These are phyloP conservation scores for Apiosordaria backusii DNA, from an alignment of 495 filamentous ascomycete species.

Conservation along the genomic window DNA sequence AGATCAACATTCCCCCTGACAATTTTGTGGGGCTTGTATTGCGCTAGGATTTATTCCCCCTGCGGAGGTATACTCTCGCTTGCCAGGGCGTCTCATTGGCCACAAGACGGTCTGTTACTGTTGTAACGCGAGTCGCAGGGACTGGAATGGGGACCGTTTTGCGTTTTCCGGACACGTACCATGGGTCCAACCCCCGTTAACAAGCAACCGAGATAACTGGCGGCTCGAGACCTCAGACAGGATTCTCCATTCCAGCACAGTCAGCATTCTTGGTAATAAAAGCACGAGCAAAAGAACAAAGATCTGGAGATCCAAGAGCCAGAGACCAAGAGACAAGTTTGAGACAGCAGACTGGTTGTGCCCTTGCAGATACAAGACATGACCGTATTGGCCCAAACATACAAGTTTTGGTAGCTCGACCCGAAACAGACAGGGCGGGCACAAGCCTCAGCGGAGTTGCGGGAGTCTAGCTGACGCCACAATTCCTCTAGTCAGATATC, in stretches of 20 bases:
- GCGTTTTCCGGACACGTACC: constrained; percentile 12
- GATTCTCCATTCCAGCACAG: background rate
- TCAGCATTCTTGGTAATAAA: background rate
- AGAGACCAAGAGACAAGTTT: too few relatives aligned
- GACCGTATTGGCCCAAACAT: background rate
- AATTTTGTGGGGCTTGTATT: too few relatives aligned
- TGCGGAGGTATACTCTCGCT: constrained; percentile 25
- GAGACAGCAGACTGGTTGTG: background rate
- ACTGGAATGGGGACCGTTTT: constrained; percentile 7
- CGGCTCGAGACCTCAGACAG: background rate
- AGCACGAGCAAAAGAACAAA: too few relatives aligned
- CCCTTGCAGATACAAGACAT: background rate
- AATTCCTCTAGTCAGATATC: constrained; percentile 9
- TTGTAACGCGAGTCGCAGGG: constrained; percentile 5
- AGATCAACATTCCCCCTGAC: too few relatives aligned
- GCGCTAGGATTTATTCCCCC: too few relatives aligned
- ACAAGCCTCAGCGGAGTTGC: constrained; percentile 1
- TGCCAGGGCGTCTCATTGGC: constrained; percentile 20
- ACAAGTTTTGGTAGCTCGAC: background rate
- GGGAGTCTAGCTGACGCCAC: constrained; percentile 18
- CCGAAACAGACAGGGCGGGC: background rate
- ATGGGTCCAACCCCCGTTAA: constrained; percentile 8
- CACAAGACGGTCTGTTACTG: background rate
- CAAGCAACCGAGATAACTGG: constrained; percentile 10
- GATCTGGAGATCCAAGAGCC: too few relatives aligned